Percentiles rank a stretch among this genome's conserved stretches.
Evolutionary conservation across 805 yeast species (phyloP).

Genomic region (Ogataea philodendri): DNA sequence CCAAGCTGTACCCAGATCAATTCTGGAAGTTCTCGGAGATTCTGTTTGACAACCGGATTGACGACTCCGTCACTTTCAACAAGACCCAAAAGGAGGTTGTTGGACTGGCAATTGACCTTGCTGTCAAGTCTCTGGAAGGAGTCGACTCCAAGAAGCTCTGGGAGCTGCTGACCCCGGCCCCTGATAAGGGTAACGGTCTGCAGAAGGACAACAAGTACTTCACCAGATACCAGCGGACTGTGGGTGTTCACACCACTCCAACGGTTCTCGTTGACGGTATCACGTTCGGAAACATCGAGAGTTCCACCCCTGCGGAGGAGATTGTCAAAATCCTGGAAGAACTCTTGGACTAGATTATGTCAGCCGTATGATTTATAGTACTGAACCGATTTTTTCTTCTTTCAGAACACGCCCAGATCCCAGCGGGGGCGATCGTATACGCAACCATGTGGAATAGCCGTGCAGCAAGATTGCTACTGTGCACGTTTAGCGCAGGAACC

Average conservation of each 20-base stretch:
- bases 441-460: neutral
- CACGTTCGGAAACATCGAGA: constrained; percentile 53
- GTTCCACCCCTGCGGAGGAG: constrained; percentile 53
- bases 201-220: constrained; percentile 69
- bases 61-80: constrained; percentile 57
- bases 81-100: constrained; percentile 57
- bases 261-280: constrained; percentile 73
- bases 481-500: no score
- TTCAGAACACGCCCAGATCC: no score
- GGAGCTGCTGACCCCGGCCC: constrained; percentile 35
- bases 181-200: constrained; percentile 37
- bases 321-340: constrained; percentile 40
- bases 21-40: constrained; percentile 58
- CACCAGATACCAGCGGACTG: constrained; percentile 67
- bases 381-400: no score
- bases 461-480: no score
- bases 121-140: constrained; percentile 37
- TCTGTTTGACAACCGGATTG: constrained; percentile 58
- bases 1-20: constrained; percentile 48
- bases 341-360: constrained; percentile 15
- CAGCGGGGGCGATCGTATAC: neutral
- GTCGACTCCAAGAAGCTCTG: constrained; percentile 32
- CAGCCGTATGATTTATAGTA: no score
- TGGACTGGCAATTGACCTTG: constrained; percentile 49
- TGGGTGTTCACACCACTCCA: constrained; percentile 84